Conservation (phyloP, 768 basidiomycete genomes). For the Russula griseocarnosa region DNA sequence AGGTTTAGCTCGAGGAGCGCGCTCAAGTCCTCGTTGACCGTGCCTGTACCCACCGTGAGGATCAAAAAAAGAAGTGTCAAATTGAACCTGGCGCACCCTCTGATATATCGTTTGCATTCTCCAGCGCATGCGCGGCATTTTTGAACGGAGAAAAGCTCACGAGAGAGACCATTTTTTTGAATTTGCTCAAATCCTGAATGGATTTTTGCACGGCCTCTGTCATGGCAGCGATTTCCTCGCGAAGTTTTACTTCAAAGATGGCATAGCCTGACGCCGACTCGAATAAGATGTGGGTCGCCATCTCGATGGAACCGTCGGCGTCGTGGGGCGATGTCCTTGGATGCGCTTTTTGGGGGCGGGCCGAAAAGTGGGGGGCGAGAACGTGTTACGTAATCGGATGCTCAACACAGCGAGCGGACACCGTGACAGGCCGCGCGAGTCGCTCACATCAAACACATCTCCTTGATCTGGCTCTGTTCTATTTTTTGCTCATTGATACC, state of each 20-base stretch:
- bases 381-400: conserved; percentile 1
- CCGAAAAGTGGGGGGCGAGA: neutral
- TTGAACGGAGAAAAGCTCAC: conserved; percentile 93
- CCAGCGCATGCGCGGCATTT: conserved; percentile 86
- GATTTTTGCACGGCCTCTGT: conserved; percentile 78
- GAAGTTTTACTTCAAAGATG: conserved; percentile 80
- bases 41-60: conserved; percentile 48
- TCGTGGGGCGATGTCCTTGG: neutral
- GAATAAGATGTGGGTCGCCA: conserved; percentile 86
- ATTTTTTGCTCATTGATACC: neutral
- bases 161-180: conserved; percentile 87
- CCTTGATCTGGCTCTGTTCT: neutral
- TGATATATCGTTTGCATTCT: conserved; percentile 94
- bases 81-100: conserved; percentile 63
- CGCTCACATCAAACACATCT: neutral
- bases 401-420: neutral
- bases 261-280: conserved; percentile 94
- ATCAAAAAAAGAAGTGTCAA: conserved; percentile 1
- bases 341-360: too few species aligned
- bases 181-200: conserved; percentile 81
- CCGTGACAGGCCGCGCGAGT: too few species aligned
- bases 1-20: conserved; percentile 86
- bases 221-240: conserved; percentile 83
- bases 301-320: conserved; percentile 32
- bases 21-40: conserved; percentile 79